Conservation (phyloP, 257 asterid genomes). For the Nicotiana tomentosiformis region DNA sequence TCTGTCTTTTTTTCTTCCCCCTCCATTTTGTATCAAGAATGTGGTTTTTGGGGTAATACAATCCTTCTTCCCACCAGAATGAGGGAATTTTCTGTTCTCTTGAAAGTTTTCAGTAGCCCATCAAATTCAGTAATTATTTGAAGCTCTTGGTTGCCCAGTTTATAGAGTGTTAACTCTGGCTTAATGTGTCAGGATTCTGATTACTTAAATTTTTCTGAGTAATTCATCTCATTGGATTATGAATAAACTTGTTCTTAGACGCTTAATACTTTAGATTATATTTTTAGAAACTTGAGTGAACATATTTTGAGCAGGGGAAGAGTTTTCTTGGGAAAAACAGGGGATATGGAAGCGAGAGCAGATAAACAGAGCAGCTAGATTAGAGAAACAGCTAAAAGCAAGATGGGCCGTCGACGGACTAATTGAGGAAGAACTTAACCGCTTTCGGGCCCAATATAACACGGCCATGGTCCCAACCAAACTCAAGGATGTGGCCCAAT, state of each 20-base stretch:
- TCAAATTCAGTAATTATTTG: not conserved
- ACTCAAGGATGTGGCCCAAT: constrained; percentile 47
- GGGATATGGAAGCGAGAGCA: constrained; percentile 70
- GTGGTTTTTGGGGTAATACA: not conserved
- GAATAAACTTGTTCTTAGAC: not conserved
- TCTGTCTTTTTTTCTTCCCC: not conserved
- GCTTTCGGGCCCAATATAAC: constrained; percentile 44
- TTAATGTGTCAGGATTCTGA: not conserved
- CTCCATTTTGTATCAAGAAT: not conserved
- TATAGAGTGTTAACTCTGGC: not conserved
- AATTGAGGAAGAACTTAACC: constrained; percentile 51
- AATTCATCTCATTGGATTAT: not conserved
- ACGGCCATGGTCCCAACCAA: constrained; percentile 38
- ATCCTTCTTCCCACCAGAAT: not conserved
- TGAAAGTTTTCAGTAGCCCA: not conserved
- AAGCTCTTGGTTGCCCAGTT: not conserved
- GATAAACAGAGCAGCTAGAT: constrained; percentile 53
- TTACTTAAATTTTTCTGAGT: too few relatives aligned
- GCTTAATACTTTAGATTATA: not conserved
- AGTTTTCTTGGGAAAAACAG: constrained; percentile 35
- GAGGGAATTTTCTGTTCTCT: not conserved
- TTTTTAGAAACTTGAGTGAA: not conserved
- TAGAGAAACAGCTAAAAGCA: constrained; percentile 65
- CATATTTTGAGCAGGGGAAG: constrained; percentile 31
- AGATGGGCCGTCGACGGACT: constrained; percentile 62